phyloP scores from a whole-genome alignment of 192 early-diverging fungal genomes.

The Umbelopsis vinacea region DNA sequence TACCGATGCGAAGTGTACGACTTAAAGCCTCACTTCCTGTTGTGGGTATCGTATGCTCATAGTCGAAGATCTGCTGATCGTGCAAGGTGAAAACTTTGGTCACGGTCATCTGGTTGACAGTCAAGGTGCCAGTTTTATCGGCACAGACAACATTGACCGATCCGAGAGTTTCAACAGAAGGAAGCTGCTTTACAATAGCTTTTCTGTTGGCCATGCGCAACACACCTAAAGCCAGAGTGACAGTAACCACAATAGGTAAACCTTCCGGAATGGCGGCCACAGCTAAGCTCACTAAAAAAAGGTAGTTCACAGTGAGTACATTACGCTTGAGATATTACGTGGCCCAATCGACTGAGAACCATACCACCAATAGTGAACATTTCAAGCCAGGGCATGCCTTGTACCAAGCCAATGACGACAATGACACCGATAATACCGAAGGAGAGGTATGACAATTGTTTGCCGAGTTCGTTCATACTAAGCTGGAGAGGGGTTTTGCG shows the following conservation, averaged over 20 bases:
- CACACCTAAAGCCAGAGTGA: conserved; percentile 93
- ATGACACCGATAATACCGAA: conserved; percentile 87
- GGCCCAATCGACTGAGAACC: neutral
- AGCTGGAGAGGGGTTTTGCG: conserved; percentile 91
- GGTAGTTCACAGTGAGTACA: neutral
- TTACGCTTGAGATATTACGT: neutral
- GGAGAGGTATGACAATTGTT: conserved; percentile 82
- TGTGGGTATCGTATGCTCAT: conserved; percentile 48
- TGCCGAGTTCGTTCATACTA: conserved; percentile 95
- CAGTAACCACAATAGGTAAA: conserved; percentile 95
- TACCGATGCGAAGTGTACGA: conserved; percentile 59
- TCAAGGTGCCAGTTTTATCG: conserved; percentile 97
- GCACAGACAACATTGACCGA: conserved; percentile 95
- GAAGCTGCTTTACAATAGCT: conserved; percentile 94
- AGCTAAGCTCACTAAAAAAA: conserved; percentile 76
- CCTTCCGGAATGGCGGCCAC: conserved; percentile 99
- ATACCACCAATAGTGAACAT: conserved; percentile 93
- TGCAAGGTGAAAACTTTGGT: conserved; percentile 76
- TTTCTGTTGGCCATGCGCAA: conserved; percentile 89
- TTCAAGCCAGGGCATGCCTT: conserved; percentile 88
- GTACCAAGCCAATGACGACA: conserved; percentile 83
- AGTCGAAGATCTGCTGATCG: conserved; percentile 52
- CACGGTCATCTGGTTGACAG: conserved; percentile 95
- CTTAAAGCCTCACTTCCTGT: conserved; percentile 43
- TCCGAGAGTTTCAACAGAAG: conserved; percentile 92